Conservation (phyloP, 2,329 filamentous ascomycete genomes). For the Beauveria varroae region DNA sequence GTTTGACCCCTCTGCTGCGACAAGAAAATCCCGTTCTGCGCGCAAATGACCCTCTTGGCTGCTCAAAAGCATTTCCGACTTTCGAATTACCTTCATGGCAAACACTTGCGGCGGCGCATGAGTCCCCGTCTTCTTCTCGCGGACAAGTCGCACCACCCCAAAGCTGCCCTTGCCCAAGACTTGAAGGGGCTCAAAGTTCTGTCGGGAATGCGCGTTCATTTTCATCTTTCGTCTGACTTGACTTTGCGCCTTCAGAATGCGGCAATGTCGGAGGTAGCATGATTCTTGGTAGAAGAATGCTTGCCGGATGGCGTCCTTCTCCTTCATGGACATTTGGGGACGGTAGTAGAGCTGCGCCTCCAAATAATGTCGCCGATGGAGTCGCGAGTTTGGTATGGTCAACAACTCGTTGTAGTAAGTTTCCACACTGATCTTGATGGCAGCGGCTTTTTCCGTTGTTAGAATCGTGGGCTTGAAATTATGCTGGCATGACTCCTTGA, state of each 20-base stretch:
- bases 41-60: conserved; percentile 88
- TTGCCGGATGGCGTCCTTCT: conserved; percentile 45
- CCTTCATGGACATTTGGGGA: conserved; percentile 43
- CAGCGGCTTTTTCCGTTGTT: conserved; percentile 71
- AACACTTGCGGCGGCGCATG: conserved; percentile 51
- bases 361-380: conserved; percentile 25
- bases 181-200: conserved; percentile 67
- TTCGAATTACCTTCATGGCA: conserved; percentile 96
- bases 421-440: conserved; percentile 81
- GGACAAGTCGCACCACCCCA: conserved; percentile 81
- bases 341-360: conserved; percentile 47
- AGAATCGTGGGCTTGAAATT: conserved; percentile 26
- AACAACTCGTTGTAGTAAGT: conserved; percentile 71
- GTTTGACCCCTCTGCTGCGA: conserved; percentile 75
- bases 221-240: conserved; percentile 16
- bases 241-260: conserved; percentile 60
- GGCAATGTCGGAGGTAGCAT: conserved; percentile 64
- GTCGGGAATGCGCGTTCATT: conserved; percentile 14
- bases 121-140: conserved; percentile 44
- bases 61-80: conserved; percentile 84
- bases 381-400: conserved; percentile 31
- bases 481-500: conserved; percentile 23
- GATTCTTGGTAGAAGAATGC: conserved; percentile 62
- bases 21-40: conserved; percentile 86
- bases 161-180: conserved; percentile 91